Base-by-base conservation (phyloP, 257 asterid genomes). In the Fraxinus quadrangulata region DNA sequence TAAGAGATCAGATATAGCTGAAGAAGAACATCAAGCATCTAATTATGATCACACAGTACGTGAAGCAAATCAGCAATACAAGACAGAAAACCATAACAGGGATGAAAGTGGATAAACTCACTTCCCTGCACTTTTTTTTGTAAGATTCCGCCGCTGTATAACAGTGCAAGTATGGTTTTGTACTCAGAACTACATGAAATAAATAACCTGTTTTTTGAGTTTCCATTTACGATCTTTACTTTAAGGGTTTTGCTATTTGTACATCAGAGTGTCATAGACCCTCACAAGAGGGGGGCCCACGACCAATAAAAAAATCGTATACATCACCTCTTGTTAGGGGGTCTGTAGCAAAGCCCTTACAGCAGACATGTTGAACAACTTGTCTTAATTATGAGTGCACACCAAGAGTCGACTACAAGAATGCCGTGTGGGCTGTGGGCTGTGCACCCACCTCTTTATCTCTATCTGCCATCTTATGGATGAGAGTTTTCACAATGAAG, bases 21-120 rank as follows among this genome's bases (percentile, higher is more conserved):
- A 17, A 82, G 81, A 6, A 75, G 85, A 56, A 75, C 40, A 34
- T 77, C n/a, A 34, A 70, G 45, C 70, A 49, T 36, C 33, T 42
- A 39, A 17, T 8, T n/a, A 67, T 37, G 61, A 7, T 71, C 67
- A 66, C 23, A 72, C n/a, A 17, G 45, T 12, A 3, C 6, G 61
- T 80, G 69, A 63, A 63, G 34, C 33, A 54, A 54, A 21, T 54
- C 65, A 54, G 26, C 65, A 26, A 23, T 12, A 63, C 16, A 3
- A 2, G 34, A 63, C 16, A 63, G 69, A 63, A 63, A 63, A 10
- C 34, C 3, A 10, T 63, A 23, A 63, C 69, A 24, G 65, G 42
- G 42, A 80, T 67, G 59, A 36, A 65, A 79, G 47, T 19, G 28
- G 19, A 36, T 59, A 31, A 69, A 37, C 28, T 47, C 36, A 26